Conservation (phyloP, 176 grass and related monocot genomes). For the Aegilops sharonensis region DNA sequence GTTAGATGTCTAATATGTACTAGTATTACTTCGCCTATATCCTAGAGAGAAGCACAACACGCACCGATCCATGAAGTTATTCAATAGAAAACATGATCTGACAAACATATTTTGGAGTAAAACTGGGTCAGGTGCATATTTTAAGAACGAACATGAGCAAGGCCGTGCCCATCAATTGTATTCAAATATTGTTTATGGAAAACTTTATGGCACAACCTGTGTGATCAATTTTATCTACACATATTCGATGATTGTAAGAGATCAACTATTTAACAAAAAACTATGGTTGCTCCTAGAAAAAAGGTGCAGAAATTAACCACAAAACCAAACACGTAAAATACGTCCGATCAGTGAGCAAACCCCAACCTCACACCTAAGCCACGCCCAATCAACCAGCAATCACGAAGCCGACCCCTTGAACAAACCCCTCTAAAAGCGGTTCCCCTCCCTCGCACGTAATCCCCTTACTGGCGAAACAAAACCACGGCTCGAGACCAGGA, state of each 20-base stretch:
- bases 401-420: not conserved
- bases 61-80: not conserved
- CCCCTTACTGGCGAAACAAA: not conserved
- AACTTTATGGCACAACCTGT: not conserved
- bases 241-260: not conserved
- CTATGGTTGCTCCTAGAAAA: not conserved
- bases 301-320: not conserved
- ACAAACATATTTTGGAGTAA: not conserved
- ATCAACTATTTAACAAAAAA: not conserved
- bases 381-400: not conserved
- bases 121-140: not conserved
- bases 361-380: not conserved
- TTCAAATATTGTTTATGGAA: too few relatives aligned
- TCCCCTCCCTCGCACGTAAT: not conserved
- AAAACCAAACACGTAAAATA: not conserved
- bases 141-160: not conserved
- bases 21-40: not conserved
- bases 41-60: not conserved
- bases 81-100: not conserved
- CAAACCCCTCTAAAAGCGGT: not conserved
- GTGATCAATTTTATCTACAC: not conserved
- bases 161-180: not conserved
- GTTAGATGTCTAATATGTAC: not conserved
- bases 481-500: not conserved
- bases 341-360: not conserved